phyloP scores from a whole-genome alignment of 1,139 yeast species.

The Arxiozyma heterogenica region DNA sequence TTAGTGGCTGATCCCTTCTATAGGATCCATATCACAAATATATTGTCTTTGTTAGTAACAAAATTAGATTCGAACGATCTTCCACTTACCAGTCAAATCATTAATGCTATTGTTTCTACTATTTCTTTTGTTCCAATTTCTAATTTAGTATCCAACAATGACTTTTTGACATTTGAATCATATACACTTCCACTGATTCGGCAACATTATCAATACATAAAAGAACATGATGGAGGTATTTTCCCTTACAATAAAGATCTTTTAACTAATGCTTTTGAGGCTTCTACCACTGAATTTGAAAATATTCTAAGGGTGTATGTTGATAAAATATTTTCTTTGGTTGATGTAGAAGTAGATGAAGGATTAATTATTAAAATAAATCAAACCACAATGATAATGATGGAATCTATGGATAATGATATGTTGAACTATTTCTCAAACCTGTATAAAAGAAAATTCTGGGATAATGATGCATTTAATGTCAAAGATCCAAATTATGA shows the following conservation, averaged over 20 bases:
- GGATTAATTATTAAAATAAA: conserved; percentile 39
- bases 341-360: conserved; percentile 69
- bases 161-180: conserved; percentile 49
- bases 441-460: conserved; percentile 46
- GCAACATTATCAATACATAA: conserved; percentile 48
- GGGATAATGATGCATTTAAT: conserved; percentile 51
- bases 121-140: conserved; percentile 67
- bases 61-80: conserved; percentile 90
- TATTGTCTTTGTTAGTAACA: conserved; percentile 63
- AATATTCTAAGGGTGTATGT: conserved; percentile 50
- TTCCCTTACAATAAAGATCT: conserved; percentile 36
- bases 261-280: conserved; percentile 51
- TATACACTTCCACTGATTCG: conserved; percentile 45
- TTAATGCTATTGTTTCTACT: conserved; percentile 63
- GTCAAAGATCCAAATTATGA: conserved; percentile 29
- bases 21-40: conserved; percentile 70
- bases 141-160: conserved; percentile 36
- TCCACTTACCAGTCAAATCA: conserved; percentile 59
- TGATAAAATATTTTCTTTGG: conserved; percentile 51
- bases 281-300: conserved; percentile 67
- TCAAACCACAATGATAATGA: conserved; percentile 55
- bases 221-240: conserved; percentile 26
- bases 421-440: conserved; percentile 36
- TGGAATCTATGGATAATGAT: conserved; percentile 64
- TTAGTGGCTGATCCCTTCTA: conserved; percentile 58